Evolutionary conservation across 345 rosid genomes (phyloP), one percentile per base, ranked within the genome.

Genomic region (Arabidopsis suecica): DNA sequence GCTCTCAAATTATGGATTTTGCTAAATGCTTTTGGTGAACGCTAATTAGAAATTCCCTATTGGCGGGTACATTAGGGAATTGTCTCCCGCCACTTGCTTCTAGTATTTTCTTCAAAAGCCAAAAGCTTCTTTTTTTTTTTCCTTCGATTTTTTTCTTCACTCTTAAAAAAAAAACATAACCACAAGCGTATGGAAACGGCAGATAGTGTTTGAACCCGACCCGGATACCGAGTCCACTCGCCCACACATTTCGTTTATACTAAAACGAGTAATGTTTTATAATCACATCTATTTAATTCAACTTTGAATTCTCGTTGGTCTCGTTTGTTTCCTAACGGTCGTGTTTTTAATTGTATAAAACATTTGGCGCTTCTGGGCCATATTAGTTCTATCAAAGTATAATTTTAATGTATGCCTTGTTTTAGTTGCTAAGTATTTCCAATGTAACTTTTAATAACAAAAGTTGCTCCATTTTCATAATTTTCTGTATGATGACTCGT

Each of bases 151-250:
- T 45, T 14, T 45, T 44, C 14, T 5, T 14, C 49, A 23, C 25
- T 23, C 25, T 23, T 23, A 23, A 23, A 23, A 2, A 23, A 23
- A 23, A 1, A 48, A 48, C 4, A 4, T 6, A 48, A 48, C 23
- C 56, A 8, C 55, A 50, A 2, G 55, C 30, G 55, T 10, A 22
- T 50, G 28, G 13, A 20, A 3, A 50, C 23, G 25, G 11, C 53
- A 11, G 9, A 18, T 48, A 18, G 53, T 2, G 9, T 2, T 18
- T 18, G 7, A 49, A 23, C 32, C 57, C 57, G 57, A 23, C 33
- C 57, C 57, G 33, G 5, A 51, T 51, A 51, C 7, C 58, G 58
- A 53, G 58, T 53, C 25, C 32, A 23, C 58, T 53, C 58, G n/a
- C 34, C n/a, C n/a, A 25, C 4, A 53, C 20, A 2, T 53, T 25